These are phyloP conservation scores for Alternaria burnsii DNA, from an alignment of 2,329 filamentous ascomycete species.

Conservation along the genomic window DNA sequence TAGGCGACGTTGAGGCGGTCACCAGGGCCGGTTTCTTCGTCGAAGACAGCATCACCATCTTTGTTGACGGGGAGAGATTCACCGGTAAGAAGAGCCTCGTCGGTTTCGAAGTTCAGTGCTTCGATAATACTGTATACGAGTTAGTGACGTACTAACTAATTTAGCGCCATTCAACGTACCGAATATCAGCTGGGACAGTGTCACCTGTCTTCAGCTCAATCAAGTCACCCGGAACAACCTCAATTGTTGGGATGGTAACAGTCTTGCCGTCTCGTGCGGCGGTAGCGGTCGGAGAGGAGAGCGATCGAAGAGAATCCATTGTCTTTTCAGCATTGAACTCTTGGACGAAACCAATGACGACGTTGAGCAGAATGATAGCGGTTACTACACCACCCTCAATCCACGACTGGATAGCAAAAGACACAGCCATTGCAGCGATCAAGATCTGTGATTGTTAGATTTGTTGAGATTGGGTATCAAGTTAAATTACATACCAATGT, in stretches of 20 bases:
- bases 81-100: constrained; percentile 75
- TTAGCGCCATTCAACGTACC: constrained; percentile 38
- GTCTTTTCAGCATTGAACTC: constrained; percentile 59
- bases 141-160: background rate
- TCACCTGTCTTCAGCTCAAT: constrained; percentile 70
- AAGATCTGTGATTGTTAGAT: constrained; percentile 43
- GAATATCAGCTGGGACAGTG: constrained; percentile 73
- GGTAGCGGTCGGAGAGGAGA: constrained; percentile 56
- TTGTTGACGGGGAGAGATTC: constrained; percentile 74
- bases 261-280: constrained; percentile 63
- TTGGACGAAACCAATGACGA: constrained; percentile 57
- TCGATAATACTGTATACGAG: constrained; percentile 54
- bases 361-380: constrained; percentile 56
- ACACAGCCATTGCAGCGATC: constrained; percentile 58
- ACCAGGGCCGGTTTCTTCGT: constrained; percentile 65
- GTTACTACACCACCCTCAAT: constrained; percentile 59
- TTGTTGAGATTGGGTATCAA: background rate
- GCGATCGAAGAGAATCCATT: constrained; percentile 56
- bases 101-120: constrained; percentile 77
- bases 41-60: constrained; percentile 63
- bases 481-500: constrained; percentile 63
- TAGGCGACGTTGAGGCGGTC: constrained; percentile 75
- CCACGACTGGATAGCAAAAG: constrained; percentile 56
- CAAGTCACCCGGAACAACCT: constrained; percentile 72
- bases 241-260: constrained; percentile 61